Evolutionary conservation across 192 early-diverging fungal species (phyloP).

Genomic region (Podila clonocystis): DNA sequence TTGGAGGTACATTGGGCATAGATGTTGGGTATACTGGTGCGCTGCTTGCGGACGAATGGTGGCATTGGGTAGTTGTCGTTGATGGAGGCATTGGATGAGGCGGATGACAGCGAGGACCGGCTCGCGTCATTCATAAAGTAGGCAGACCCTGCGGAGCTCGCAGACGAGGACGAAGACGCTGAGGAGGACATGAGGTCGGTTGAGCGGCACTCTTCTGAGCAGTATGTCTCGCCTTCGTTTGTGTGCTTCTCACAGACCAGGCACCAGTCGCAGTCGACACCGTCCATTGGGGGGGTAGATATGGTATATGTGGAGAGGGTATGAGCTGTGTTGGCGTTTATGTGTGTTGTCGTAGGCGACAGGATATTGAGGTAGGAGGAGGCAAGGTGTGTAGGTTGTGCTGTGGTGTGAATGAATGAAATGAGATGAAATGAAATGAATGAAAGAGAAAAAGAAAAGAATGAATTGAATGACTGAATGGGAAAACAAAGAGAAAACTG

Average conservation of each 20-base stretch:
- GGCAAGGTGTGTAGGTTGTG: background rate
- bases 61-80: constrained; percentile 39
- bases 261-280: constrained; percentile 53
- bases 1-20: constrained; percentile 47
- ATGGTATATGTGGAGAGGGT: background rate
- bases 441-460: background rate
- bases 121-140: constrained; percentile 17
- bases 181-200: constrained; percentile 52
- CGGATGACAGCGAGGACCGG: background rate
- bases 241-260: constrained; percentile 42
- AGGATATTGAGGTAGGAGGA: background rate
- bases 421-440: background rate
- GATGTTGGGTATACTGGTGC: constrained; percentile 44
- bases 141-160: constrained; percentile 16
- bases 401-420: background rate
- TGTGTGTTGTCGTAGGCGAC: background rate
- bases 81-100: constrained; percentile 2
- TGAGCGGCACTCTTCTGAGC: constrained; percentile 46
- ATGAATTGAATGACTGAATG: background rate
- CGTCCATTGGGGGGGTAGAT: constrained; percentile 25
- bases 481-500: background rate
- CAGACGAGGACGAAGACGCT: constrained; percentile 31
- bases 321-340: background rate
- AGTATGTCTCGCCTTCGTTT: constrained; percentile 37
- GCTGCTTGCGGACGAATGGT: constrained; percentile 47